These are phyloP conservation scores for Lindgomyces ingoldianus DNA, from an alignment of 495 filamentous ascomycete species.

Conservation along the genomic window DNA sequence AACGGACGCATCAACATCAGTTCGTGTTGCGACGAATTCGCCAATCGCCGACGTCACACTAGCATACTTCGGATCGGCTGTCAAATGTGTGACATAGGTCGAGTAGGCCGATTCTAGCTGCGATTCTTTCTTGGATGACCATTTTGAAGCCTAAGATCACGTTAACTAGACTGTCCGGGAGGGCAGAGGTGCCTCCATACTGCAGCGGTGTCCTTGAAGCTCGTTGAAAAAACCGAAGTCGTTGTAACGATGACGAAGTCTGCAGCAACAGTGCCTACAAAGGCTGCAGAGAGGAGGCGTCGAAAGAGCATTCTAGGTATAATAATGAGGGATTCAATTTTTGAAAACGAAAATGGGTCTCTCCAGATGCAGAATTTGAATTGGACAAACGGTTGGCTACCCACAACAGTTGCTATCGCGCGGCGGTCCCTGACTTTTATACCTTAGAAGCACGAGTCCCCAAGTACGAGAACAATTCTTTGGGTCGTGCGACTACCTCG, in stretches of 20 bases:
- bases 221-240: neutral
- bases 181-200: neutral
- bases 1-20: slow-evolving; percentile 3
- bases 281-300: neutral
- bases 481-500: no score
- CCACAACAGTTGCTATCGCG: no score
- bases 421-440: no score
- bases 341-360: neutral
- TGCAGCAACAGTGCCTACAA: neutral
- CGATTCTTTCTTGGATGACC: neutral
- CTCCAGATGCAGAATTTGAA: neutral
- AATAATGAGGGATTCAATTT: no score
- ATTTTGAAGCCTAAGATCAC: neutral
- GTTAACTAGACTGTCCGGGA: neutral
- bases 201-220: neutral
- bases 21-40: slow-evolving; percentile 11
- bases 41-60: neutral
- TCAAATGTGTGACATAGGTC: neutral
- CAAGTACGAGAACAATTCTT: no score
- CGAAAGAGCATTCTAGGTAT: no score
- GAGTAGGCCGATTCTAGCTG: neutral
- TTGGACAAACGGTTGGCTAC: neutral
- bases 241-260: neutral
- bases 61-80: neutral
- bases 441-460: no score